Base-by-base conservation (phyloP, 768 basidiomycete species). In the Exsudoporus frostii region DNA sequence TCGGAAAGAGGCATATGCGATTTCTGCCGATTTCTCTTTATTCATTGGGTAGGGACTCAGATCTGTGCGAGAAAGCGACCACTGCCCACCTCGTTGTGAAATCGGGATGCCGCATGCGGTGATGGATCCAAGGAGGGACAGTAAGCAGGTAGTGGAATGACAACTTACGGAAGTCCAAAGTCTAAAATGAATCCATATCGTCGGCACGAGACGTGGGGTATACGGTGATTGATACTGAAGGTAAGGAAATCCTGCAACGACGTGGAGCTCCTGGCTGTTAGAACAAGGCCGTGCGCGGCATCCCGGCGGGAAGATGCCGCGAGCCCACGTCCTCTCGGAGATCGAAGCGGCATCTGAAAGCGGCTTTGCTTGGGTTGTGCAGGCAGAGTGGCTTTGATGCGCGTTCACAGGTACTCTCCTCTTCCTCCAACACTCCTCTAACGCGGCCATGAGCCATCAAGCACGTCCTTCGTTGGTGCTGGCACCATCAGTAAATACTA, bases 401-500 rank as follows among this genome's bases (percentile, higher is more conserved):
- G 67, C 67, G 61, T 65, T 63, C 60, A 50, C 58, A 51, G 47
- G 54, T 52, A 63, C 61, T 55, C 48, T 52, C 52, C 57, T 46
- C 57, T 45, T 51, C 61, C 54, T 64, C 63, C 54, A 64, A 60
- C 59, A 62, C 61, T 55, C 56, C 64, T 56, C 56, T 63, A 54
- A 47, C 56, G 45, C 63, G 72, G 74, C 71, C 65, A 88, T 86
- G 85, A 83, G 75, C 73, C 74, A 78, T 61, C 76, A 74, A 65
- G 77, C 76, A 66, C 82, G 86, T 51, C 90, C 90, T 22, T 75
- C 77, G 59, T 76, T 92, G 51, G 77, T 83, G 58, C 80, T 92
- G 36, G 84, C 86, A 61, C 90, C 90, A 36, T 89, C 90, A 20
- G 85, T 91, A 50, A 90, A 86, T 63, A 92, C 90, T 4, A 92